Base-by-base conservation (phyloP, 352 stramenopile species). In the Saprolegnia diclina region DNA sequence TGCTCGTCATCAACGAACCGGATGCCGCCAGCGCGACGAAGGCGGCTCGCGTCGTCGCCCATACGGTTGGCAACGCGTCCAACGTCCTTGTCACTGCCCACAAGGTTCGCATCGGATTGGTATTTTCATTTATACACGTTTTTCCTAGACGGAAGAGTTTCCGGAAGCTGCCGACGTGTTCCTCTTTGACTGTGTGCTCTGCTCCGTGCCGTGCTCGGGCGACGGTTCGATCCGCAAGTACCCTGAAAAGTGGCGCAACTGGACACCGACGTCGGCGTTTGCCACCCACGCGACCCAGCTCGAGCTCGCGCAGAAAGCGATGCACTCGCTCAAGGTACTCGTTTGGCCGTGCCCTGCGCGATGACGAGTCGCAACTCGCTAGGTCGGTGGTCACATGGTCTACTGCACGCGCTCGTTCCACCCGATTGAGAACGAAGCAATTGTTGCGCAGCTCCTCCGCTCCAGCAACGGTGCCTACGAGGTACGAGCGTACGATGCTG, bases 371-470 rank as follows among this genome's bases (percentile, higher is more conserved):
- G 64, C 64, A 19, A 64, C 93, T 19, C 55, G 86, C 4, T 73
- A 75, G 38, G 75, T 77, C 21, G 87, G 78, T 37, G 87, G 84
- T 16, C 48, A 67, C 16, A 19, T 93, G 44, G 42, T 94, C 0
- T 95, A 95, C 73, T 83, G 74, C 66, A 95, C 87, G 24, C 82
- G 86, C 4, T 90, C 87, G 22, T 73, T 95, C 37, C 90, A 92
- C 50, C 87, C 85, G 46, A 82, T 95, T 32, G 87, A 95, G 61
- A 79, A 94, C 67, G 87, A 95, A 73, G 87, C 87, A 7, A 80
- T 95, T 24, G 78, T 95, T n/a, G 83, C 87, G 32, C 80, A 89
- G 62, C 29, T 94, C 13, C 71, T 94, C 65, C 82, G 77, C 11
- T 67, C 72, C 0, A 78, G 79, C 19, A 78, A 77, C 22, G 75